These are phyloP conservation scores for Aspergillus affinis DNA, from an alignment of 495 filamentous ascomycete genomes.

Conservation along the genomic window DNA sequence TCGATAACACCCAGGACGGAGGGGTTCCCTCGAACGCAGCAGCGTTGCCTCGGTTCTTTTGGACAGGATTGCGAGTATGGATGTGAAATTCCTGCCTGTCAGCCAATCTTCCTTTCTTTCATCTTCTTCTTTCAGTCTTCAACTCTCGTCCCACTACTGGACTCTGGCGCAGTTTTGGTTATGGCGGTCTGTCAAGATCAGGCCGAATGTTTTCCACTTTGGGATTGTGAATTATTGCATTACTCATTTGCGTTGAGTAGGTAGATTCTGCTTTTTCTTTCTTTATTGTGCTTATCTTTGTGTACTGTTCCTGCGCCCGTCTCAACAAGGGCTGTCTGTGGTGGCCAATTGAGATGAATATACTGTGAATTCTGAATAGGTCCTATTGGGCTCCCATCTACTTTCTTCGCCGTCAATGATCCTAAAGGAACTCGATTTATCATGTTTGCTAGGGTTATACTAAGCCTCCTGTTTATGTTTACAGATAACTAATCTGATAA, in stretches of 20 bases:
- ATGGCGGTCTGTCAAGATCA: slow-evolving; percentile 7
- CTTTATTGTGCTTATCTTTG: too few relatives aligned
- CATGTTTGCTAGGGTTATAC: too few relatives aligned
- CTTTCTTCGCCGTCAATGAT: too few relatives aligned
- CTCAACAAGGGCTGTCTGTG: too few relatives aligned
- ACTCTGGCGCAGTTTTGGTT: slow-evolving; percentile 15
- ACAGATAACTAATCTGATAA: too few relatives aligned
- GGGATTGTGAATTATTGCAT: slow-evolving; percentile 15
- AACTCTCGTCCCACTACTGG: slow-evolving; percentile 5
- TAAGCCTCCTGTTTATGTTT: too few relatives aligned
- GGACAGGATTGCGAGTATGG: neutral
- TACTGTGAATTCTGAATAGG: too few relatives aligned
- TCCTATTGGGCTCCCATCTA: too few relatives aligned
- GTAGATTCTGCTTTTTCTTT: slow-evolving; percentile 14
- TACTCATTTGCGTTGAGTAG: slow-evolving; percentile 8
- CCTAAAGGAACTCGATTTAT: too few relatives aligned
- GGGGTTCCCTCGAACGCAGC: neutral
- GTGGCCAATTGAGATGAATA: too few relatives aligned
- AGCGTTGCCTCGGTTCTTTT: neutral
- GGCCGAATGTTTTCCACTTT: slow-evolving; percentile 12
- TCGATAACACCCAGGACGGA: slow-evolving; percentile 8
- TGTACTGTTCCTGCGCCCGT: too few relatives aligned
- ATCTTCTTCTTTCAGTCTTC: neutral
- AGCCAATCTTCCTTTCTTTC: slow-evolving; percentile 1
- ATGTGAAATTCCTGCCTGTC: neutral